Evolutionary conservation across 345 rosid genomes (phyloP), one percentile per base, ranked within the genome.

Genomic region (Melaleuca quinquenervia): DNA sequence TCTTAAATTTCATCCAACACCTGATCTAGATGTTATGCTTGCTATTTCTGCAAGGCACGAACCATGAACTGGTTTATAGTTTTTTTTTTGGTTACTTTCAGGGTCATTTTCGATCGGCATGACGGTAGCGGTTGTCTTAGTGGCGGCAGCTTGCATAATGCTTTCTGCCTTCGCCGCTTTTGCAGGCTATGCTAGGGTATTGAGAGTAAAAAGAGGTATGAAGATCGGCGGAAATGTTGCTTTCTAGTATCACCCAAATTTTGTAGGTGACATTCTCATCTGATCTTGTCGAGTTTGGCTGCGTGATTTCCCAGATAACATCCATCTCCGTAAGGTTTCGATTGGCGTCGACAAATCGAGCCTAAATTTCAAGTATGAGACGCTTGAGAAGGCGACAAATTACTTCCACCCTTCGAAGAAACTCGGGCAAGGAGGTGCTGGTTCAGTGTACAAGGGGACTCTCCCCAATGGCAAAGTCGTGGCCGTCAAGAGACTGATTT

Each of bases 371-470:
- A 92, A 92, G 87, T 94, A 94, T 53, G 97, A 95, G 87, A 88
- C 87, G 22, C 93, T 96, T 1, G 98, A 95, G 88, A 93, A 85
- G 83, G 98, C 98, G 50, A 96, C 99, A 0, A 89, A 91, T 22
- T 92, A 55, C 87, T 96, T 94, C 90, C 84, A 89, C 32, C 89
- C 87, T 11, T 88, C 91, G 3, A 95, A 90, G 91, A 96, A 96
- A 84, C 87, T 96, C 85, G 98, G 95, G 84, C 95, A 95, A 90
- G 95, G 98, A 90, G 95, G 98, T 36, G 93, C 94, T 0, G 97
- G 95, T 82, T 93, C 96, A 26, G 98, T 96, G 49, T 96, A 89
- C 90, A 95, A 91, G 87, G 98, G 97, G 80, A 87, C 89, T 86
- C 96, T 96, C 45, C 94, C 95, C 7, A 92, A 90, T 89, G 98